Evolutionary conservation across 2,329 filamentous ascomycete genomes (phyloP), one percentile per base, ranked within the genome.

Genomic region (Aureobasidium subglaciale): DNA sequence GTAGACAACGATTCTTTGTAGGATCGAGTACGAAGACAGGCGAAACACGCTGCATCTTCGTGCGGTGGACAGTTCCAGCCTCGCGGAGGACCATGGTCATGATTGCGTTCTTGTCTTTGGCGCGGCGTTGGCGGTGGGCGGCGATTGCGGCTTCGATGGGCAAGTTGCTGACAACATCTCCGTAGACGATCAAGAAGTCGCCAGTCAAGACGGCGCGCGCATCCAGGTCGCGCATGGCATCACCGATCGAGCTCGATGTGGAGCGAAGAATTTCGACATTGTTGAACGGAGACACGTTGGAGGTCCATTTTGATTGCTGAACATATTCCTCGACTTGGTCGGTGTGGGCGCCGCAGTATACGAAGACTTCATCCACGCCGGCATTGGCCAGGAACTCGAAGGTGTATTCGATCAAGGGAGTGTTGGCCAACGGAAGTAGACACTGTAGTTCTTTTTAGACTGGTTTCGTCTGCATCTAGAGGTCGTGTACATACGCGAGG

Each of bases 371-470:
- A 63, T 93, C 85, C n/a, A 97, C 90, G 57, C 91, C 90, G 57
- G 93, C 90, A 79, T 92, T 92, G 61, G 90, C 90, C 1, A 99
- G 84, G 66, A 96, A 97, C 68, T 97, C 91, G 65, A 97, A 84
- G 4, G 92, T 97, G 70, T 99, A 97, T 71, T 99, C 93, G 73
- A 99, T 95, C 60, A 99, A 78, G 32, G 93, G 92, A 1, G 86
- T 91, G 70, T 97, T 97, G 58, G 90, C 93, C 58, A 99, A 80
- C 10, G 92, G 90, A 6, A 99, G 79, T 29, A 99, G 85, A 75
- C 93, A 97, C 88, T 95, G 27, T 45, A 50, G 50, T 53, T 43
- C 37, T 58, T n/a, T n/a, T n/a, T 38, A 58, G 50, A 38, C 3
- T n/a, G 25, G 25, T n/a, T n/a, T 22, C 22, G 5, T 40, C 15